These are phyloP conservation scores for Triticum dicoccoides DNA, from an alignment of 176 grass and related monocot species.

Conservation along the genomic window DNA sequence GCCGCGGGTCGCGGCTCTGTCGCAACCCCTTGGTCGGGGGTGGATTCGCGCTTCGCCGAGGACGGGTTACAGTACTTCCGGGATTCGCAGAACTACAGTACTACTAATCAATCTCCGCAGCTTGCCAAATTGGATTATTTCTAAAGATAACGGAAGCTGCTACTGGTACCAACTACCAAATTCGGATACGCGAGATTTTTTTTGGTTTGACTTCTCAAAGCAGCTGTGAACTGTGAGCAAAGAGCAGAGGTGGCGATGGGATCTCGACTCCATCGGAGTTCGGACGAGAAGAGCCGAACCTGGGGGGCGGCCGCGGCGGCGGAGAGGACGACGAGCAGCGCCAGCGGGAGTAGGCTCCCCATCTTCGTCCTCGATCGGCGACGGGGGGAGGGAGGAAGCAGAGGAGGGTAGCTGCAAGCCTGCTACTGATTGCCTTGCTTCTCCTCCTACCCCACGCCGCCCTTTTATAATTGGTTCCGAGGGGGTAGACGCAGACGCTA, in stretches of 20 bases:
- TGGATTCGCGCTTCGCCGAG: not conserved
- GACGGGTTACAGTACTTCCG: not conserved
- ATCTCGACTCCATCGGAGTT: not conserved
- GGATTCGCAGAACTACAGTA: not conserved
- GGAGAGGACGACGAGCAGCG: not conserved
- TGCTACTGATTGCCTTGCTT: not conserved
- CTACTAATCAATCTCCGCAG: not conserved
- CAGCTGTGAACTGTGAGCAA: not conserved
- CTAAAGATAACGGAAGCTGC: not conserved
- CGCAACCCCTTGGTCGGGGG: not conserved
- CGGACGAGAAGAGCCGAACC: not conserved
- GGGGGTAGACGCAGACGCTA: not conserved
- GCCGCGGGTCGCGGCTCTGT: not conserved
- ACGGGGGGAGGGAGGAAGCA: not conserved
- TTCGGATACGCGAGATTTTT: too few relatives aligned
- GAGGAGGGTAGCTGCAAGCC: not conserved
- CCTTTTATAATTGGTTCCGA: not conserved
- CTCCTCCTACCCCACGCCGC: not conserved
- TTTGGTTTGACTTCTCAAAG: not conserved
- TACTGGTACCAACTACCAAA: too few relatives aligned
- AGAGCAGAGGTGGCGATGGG: not conserved
- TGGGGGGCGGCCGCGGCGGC: not conserved
- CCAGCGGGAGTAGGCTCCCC: not conserved
- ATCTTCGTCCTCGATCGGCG: conserved; percentile 5
- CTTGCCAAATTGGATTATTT: too few relatives aligned